These are phyloP conservation scores for Bruguiera hainesii DNA, from an alignment of 441 rosid genomes.

Conservation along the genomic window DNA sequence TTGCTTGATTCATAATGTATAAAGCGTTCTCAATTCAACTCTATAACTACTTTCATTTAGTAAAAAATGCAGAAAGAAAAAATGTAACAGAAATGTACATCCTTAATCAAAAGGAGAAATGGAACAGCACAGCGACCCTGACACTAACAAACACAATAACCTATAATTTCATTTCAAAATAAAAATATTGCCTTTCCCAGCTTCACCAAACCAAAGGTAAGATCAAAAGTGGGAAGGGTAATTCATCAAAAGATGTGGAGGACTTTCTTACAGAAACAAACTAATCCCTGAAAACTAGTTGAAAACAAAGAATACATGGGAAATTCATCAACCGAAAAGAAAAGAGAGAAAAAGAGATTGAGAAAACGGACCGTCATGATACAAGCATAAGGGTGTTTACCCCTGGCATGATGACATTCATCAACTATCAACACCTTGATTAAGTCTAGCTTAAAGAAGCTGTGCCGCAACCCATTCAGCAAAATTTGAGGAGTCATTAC, in stretches of 20 bases:
- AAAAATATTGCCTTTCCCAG: no score
- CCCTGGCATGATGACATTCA: conserved; percentile 90
- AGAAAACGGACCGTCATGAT: conserved; percentile 64
- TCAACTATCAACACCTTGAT: conserved; percentile 84
- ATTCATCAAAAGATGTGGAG: no score
- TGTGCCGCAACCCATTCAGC: conserved; percentile 67
- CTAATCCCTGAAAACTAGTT: not conserved
- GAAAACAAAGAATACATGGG: not conserved
- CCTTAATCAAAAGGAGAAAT: no score
- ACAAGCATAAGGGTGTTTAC: conserved; percentile 71
- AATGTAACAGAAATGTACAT: no score
- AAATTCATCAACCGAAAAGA: not conserved
- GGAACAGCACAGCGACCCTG: no score
- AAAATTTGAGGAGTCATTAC: conserved; percentile 95
- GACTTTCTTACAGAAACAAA: no score
- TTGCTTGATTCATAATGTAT: not conserved
- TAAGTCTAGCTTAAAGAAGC: conserved; percentile 50
- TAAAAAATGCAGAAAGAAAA: no score
- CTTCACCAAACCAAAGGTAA: no score
- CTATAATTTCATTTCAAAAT: no score
- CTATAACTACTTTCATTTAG: no score
- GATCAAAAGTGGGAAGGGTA: not conserved
- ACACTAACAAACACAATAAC: no score
- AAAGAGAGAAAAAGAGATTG: not conserved
- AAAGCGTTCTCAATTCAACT: no score